Evolutionary conservation across 2,329 filamentous ascomycete species (phyloP).

Genomic region (Davidsoniella australis): DNA sequence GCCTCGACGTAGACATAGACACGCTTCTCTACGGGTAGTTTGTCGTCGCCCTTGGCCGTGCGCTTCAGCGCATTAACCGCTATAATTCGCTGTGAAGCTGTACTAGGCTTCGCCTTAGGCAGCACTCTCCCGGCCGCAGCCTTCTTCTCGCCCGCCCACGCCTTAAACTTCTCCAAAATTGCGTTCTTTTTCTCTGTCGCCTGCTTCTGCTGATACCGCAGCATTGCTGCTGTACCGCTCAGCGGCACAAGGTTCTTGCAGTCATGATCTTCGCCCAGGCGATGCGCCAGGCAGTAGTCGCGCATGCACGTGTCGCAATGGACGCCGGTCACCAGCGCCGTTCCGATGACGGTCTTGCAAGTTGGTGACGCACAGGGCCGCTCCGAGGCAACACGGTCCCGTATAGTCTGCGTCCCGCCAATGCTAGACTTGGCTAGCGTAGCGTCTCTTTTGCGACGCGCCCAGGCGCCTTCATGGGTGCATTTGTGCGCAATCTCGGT

Average conservation of each 20-base stretch:
- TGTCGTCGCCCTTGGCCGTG: constrained; percentile 76
- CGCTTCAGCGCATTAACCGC: constrained; percentile 69
- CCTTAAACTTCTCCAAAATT: constrained; percentile 58
- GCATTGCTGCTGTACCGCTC: constrained; percentile 24
- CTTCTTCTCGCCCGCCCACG: constrained; percentile 65
- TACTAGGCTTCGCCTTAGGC: constrained; percentile 45
- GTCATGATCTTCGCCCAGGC: constrained; percentile 64
- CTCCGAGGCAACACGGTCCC: constrained; percentile 33
- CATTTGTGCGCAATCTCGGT: constrained; percentile 67
- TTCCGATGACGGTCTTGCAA: constrained; percentile 58
- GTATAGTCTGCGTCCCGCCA: constrained; percentile 36
- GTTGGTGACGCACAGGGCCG: constrained; percentile 49
- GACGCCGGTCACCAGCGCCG: constrained; percentile 47
- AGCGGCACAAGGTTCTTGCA: constrained; percentile 55
- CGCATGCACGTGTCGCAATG: constrained; percentile 57
- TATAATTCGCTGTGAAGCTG: constrained; percentile 44
- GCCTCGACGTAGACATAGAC: constrained; percentile 84
- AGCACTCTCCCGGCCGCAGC: constrained; percentile 40
- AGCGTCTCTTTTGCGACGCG: constrained; percentile 36
- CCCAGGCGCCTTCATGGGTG: constrained; percentile 43
- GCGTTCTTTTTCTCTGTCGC: constrained; percentile 41
- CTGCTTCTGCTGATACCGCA: constrained; percentile 37
- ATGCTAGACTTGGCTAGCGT: constrained; percentile 35
- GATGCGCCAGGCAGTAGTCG: constrained; percentile 63
- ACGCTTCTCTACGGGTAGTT: constrained; percentile 64